A percentile compares a stretch with the other conserved stretches of the same genome.
phyloP scores from a whole-genome alignment of 2,329 filamentous ascomycete genomes.

The Neobulgaria alba region DNA sequence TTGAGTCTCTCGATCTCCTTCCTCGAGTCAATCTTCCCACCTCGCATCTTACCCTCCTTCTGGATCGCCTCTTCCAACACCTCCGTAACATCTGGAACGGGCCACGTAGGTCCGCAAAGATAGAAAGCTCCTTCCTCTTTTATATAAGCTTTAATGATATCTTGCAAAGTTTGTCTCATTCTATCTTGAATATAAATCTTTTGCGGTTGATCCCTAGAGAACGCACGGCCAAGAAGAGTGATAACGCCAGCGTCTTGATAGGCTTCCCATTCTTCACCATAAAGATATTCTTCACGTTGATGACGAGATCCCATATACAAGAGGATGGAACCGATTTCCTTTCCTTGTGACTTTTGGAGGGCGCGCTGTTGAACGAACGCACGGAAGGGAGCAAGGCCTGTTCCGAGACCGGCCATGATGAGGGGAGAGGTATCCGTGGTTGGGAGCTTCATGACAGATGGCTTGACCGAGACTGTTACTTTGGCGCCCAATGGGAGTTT shows the following conservation, averaged over 20 bases:
- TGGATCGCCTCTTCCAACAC: slow-evolving; percentile 90
- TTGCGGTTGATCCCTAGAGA: slow-evolving; percentile 91
- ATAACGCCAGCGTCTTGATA: slow-evolving; percentile 94
- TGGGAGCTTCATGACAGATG: slow-evolving; percentile 98
- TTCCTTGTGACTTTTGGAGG: slow-evolving; percentile 94
- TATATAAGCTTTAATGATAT: slow-evolving; percentile 82
- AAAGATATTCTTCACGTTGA: slow-evolving; percentile 97
- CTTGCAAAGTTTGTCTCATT: slow-evolving; percentile 78
- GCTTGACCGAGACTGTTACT: slow-evolving; percentile 91
- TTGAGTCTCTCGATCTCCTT: slow-evolving; percentile 97
- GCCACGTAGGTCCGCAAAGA: slow-evolving; percentile 96
- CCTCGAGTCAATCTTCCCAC: slow-evolving; percentile 73
- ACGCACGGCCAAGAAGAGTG: slow-evolving; percentile 85
- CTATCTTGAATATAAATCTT: slow-evolving; percentile 99
- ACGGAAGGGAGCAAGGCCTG: slow-evolving; percentile 96
- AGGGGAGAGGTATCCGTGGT: slow-evolving; percentile 78
- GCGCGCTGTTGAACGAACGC: slow-evolving; percentile 97
- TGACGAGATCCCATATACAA: slow-evolving; percentile 96
- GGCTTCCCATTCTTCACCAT: slow-evolving; percentile 98
- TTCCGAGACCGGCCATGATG: slow-evolving; percentile 99
- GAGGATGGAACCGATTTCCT: slow-evolving; percentile 86
- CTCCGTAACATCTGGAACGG: slow-evolving; percentile 89
- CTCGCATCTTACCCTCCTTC: slow-evolving; percentile 57
- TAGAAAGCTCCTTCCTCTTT: slow-evolving; percentile 88
- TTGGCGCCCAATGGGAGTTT: slow-evolving; percentile 63